Evolutionary conservation across 345 rosid species (phyloP).

Genomic region (Cardiospermum halicacabum): DNA sequence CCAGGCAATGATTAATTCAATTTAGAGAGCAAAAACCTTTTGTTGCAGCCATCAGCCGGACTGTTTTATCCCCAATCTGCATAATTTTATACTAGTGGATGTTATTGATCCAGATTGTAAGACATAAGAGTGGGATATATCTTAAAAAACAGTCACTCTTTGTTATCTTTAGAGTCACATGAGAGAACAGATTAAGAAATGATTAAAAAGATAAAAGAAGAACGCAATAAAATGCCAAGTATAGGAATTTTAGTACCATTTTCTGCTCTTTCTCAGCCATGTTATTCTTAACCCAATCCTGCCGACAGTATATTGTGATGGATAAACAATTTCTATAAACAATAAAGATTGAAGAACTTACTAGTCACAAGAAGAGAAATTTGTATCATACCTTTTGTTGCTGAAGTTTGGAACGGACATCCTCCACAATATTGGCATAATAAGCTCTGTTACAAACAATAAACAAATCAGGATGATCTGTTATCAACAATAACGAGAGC

Average conservation of each 20-base stretch:
- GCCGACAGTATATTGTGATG: constrained; percentile 10
- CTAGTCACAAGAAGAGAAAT: constrained; percentile 9
- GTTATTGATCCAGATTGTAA: not conserved
- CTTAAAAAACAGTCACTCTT: not conserved
- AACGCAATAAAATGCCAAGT: not conserved
- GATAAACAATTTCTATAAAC: constrained; percentile 9
- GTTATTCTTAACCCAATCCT: constrained; percentile 54
- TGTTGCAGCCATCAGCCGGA: constrained; percentile 18
- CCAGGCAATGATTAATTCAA: not conserved
- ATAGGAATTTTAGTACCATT: constrained; percentile 31
- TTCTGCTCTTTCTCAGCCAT: constrained; percentile 19
- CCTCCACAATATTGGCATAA: constrained; percentile 46
- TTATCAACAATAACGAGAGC: constrained; percentile 1
- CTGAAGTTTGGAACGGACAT: constrained; percentile 40
- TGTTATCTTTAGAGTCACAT: not conserved
- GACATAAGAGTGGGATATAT: not conserved
- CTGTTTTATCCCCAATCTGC: constrained; percentile 27
- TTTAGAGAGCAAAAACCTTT: constrained; percentile 25
- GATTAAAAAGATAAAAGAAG: not conserved
- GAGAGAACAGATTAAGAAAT: not conserved
- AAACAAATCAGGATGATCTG: constrained; percentile 3
- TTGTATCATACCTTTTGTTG: constrained; percentile 47
- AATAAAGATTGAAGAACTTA: not conserved
- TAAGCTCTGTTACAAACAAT: constrained; percentile 34
- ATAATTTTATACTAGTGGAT: not conserved